phyloP scores from a whole-genome alignment of 495 filamentous ascomycete species.

The Xylaria telfairii region DNA sequence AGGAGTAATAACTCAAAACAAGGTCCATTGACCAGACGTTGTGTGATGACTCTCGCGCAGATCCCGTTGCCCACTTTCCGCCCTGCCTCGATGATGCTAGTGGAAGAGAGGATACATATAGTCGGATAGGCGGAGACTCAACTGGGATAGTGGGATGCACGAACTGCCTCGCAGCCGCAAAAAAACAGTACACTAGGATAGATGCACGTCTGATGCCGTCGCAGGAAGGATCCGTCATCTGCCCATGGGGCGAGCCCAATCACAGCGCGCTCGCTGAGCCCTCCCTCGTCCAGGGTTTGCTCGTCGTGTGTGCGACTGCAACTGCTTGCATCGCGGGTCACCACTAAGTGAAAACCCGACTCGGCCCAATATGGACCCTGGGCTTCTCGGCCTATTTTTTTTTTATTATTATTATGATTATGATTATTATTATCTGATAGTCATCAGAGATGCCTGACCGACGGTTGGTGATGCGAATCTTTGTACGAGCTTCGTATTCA shows the following conservation, averaged over 20 bases:
- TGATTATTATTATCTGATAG: constrained; percentile 3
- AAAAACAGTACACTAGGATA: constrained; percentile 5
- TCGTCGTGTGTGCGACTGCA: constrained; percentile 17
- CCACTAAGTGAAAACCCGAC: not conserved
- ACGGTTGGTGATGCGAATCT: constrained; percentile 11
- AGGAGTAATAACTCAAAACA: not conserved
- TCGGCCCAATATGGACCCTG: constrained; percentile 22
- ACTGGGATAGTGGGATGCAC: constrained; percentile 4
- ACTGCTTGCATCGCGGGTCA: constrained; percentile 1
- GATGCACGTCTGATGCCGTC: constrained; percentile 12
- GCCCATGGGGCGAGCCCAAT: constrained; percentile 21
- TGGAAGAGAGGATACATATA: not conserved
- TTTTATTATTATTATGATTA: not conserved
- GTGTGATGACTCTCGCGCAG: constrained; percentile 15
- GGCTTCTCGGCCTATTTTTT: constrained; percentile 3
- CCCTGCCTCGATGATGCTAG: constrained; percentile 3
- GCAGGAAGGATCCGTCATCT: constrained; percentile 28
- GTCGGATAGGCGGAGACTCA: not conserved
- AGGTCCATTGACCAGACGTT: not conserved
- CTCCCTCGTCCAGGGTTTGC: not conserved
- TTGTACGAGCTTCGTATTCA: constrained; percentile 11
- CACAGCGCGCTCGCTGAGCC: constrained; percentile 2
- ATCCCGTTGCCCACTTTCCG: constrained; percentile 12
- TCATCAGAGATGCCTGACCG: not conserved
- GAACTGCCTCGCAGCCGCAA: constrained; percentile 22